phyloP scores from a whole-genome alignment of 2,329 filamentous ascomycete species.

The Mycogone perniciosa region DNA sequence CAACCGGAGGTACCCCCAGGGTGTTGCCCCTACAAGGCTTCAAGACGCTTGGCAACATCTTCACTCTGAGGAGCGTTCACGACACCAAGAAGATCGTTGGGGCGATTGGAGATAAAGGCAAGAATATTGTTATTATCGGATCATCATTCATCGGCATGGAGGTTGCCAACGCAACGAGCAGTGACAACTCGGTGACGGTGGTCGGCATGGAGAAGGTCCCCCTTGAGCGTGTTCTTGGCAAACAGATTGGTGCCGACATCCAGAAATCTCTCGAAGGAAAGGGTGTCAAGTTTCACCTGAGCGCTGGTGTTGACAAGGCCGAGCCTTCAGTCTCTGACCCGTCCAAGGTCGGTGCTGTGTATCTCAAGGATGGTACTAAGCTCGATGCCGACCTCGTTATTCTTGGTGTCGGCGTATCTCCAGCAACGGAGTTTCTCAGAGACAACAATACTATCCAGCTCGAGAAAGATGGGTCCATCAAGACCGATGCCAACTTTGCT shows the following conservation, averaged over 20 bases:
- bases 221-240: slow-evolving; percentile 79
- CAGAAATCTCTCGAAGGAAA: slow-evolving; percentile 74
- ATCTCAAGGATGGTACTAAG: slow-evolving; percentile 77
- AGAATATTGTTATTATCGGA: slow-evolving; percentile 89
- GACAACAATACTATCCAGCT: slow-evolving; percentile 64
- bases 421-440: slow-evolving; percentile 75
- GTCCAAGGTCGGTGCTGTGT: slow-evolving; percentile 70
- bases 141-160: slow-evolving; percentile 98
- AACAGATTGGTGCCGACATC: slow-evolving; percentile 73
- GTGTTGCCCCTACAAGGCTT: slow-evolving; percentile 76
- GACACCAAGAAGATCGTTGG: slow-evolving; percentile 71
- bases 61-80: slow-evolving; percentile 70
- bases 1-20: slow-evolving; percentile 75
- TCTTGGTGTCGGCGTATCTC: slow-evolving; percentile 81
- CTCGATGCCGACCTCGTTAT: slow-evolving; percentile 87
- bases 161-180: slow-evolving; percentile 74
- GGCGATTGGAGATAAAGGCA: slow-evolving; percentile 74
- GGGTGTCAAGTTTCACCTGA: slow-evolving; percentile 83
- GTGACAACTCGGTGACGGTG: slow-evolving; percentile 77
- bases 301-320: slow-evolving; percentile 75
- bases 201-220: slow-evolving; percentile 84
- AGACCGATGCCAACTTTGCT: slow-evolving; percentile 71
- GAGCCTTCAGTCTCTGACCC: slow-evolving; percentile 61
- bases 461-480: slow-evolving; percentile 78
- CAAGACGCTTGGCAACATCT: slow-evolving; percentile 81